These are phyloP conservation scores for Exophiala alcalophila DNA, from an alignment of 2,329 filamentous ascomycete genomes.

Conservation along the genomic window DNA sequence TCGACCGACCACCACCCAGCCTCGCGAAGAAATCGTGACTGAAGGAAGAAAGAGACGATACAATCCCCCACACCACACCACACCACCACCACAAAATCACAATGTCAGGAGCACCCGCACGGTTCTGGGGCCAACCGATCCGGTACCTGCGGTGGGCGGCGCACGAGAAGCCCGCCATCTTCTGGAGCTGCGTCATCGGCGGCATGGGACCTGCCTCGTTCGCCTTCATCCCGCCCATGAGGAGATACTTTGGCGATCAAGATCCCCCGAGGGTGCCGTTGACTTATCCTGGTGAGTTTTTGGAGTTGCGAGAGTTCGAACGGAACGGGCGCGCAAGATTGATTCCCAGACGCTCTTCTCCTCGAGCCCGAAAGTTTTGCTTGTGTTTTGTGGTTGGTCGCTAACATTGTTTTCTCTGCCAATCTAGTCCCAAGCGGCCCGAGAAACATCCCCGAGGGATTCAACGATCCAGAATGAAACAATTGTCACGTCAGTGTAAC, in stretches of 20 bases:
- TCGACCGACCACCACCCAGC: too few species aligned
- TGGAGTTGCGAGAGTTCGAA: too few species aligned
- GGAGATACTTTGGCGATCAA: conserved; percentile 69
- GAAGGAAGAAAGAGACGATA: not conserved
- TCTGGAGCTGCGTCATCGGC: conserved; percentile 79
- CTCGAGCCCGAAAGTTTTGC: not conserved
- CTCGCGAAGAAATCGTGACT: too few species aligned
- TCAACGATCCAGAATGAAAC: conserved; percentile 41
- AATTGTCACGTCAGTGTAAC: too few species aligned
- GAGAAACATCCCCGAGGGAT: conserved; percentile 46
- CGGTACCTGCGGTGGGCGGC: conserved; percentile 85
- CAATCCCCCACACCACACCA: not conserved
- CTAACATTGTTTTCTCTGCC: conserved; percentile 15
- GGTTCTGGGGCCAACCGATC: conserved; percentile 79
- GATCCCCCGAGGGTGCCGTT: conserved; percentile 71
- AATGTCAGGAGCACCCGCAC: conserved; percentile 56
- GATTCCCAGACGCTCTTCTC: too few species aligned
- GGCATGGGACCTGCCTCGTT: conserved; percentile 68
- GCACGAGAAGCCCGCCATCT: conserved; percentile 84
- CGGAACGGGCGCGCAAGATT: too few species aligned
- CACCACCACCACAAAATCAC: too few species aligned
- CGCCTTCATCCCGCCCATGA: conserved; percentile 69
- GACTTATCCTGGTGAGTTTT: conserved; percentile 91
- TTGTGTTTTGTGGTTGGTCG: not conserved
- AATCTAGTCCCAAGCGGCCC: conserved; percentile 47